Conservation (phyloP, 495 filamentous ascomycete genomes). For the Aspergillus sclerotioniger region DNA sequence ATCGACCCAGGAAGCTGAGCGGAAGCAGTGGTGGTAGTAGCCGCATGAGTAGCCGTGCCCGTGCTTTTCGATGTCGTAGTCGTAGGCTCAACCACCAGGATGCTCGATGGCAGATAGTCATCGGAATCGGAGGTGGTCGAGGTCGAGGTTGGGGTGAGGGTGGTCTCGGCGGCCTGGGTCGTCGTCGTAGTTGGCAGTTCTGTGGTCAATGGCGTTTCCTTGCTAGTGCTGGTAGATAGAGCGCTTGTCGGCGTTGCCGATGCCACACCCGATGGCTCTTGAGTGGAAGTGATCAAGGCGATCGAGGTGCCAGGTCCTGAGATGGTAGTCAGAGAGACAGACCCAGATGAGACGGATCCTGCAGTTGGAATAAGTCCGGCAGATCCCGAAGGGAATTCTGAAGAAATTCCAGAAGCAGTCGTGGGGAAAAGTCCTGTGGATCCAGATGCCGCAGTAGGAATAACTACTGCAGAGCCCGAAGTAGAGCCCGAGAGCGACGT, state of each 20-base stretch:
- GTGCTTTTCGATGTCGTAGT: constrained; percentile 18
- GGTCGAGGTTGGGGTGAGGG: constrained; percentile 13
- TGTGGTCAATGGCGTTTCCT: constrained; percentile 9
- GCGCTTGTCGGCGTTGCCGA: neutral
- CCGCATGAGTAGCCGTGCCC: constrained; percentile 23
- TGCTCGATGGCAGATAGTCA: constrained; percentile 24
- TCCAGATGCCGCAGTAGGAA: too few species aligned
- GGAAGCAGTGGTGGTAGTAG: constrained; percentile 46
- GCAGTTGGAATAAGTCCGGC: neutral
- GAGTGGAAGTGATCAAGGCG: neutral
- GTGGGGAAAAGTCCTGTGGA: too few species aligned
- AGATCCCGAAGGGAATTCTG: neutral
- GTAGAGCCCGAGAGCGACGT: too few species aligned
- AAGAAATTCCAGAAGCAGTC: neutral
- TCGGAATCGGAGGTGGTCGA: constrained; percentile 21
- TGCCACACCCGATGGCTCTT: neutral
- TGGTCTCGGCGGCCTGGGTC: constrained; percentile 3
- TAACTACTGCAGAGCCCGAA: too few species aligned
- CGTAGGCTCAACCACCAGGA: constrained; percentile 21
- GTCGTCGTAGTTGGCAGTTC: constrained; percentile 8
- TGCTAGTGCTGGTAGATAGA: constrained; percentile 10
- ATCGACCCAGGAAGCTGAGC: constrained; percentile 72
- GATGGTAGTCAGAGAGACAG: neutral
- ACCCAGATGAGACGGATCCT: neutral
- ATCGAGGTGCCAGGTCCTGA: neutral